Evolutionary conservation across 345 rosid genomes (phyloP).

Genomic region (Salix caprea): DNA sequence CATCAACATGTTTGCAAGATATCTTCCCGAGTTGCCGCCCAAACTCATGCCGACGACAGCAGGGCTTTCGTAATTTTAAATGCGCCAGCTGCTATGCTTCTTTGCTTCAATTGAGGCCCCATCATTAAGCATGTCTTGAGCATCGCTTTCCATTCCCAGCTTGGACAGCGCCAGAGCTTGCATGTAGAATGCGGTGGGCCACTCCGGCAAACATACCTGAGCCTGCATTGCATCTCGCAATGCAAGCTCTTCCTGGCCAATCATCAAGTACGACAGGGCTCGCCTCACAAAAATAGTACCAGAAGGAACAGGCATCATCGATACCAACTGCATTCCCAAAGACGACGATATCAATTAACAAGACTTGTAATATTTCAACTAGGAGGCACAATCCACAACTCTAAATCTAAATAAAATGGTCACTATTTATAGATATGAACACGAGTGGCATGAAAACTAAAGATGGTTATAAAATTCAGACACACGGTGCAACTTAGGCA

Average conservation of each 20-base stretch:
- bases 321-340: constrained; percentile 48
- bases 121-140: constrained; percentile 93
- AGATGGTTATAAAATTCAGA: no score
- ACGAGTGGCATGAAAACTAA: no score
- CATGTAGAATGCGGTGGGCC: constrained; percentile 97
- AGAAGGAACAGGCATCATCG: constrained; percentile 82
- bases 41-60: no score
- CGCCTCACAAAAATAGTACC: constrained; percentile 75
- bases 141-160: constrained; percentile 96
- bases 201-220: constrained; percentile 87
- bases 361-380: no score
- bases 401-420: no score
- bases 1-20: no score
- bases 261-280: constrained; percentile 72
- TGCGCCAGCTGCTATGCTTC: constrained; percentile 84
- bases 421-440: no score
- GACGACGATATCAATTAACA: no score
- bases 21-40: no score
- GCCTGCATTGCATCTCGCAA: constrained; percentile 99
- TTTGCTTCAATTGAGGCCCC: constrained; percentile 88
- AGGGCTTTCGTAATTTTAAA: constrained; percentile 1
- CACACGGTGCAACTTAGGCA: no score
- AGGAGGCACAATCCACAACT: no score
- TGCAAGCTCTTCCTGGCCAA: constrained; percentile 79
- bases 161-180: constrained; percentile 94